Conservation (phyloP, 331 rosid genomes). For the Ulmus americana region DNA sequence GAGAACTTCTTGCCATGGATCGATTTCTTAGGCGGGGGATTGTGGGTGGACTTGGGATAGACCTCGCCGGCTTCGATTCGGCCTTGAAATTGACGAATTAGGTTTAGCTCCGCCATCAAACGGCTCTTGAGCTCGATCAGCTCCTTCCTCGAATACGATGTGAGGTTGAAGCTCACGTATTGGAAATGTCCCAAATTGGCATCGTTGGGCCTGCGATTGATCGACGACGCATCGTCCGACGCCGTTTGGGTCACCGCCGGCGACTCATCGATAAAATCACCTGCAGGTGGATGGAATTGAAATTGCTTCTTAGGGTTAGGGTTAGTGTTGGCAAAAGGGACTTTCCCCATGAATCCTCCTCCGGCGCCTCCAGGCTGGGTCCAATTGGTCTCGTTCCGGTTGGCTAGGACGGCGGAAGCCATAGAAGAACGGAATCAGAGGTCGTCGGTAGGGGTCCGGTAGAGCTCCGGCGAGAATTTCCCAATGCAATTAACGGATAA, state of each 20-base stretch:
- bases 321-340: slow-evolving; percentile 46
- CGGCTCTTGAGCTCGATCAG: slow-evolving; percentile 58
- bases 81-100: slow-evolving; percentile 52
- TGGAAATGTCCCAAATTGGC: slow-evolving; percentile 29
- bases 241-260: slow-evolving; percentile 60
- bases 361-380: slow-evolving; percentile 46
- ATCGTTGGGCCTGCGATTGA: slow-evolving; percentile 50
- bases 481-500: slow-evolving; percentile 31
- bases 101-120: slow-evolving; percentile 54
- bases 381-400: slow-evolving; percentile 70
- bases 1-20: slow-evolving; percentile 39
- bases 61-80: slow-evolving; percentile 56
- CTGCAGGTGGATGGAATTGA: slow-evolving; percentile 20
- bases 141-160: slow-evolving; percentile 56
- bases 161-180: slow-evolving; percentile 53
- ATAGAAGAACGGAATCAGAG: slow-evolving; percentile 31
- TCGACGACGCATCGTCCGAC: slow-evolving; percentile 76
- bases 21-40: slow-evolving; percentile 46
- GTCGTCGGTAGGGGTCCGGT: slow-evolving; percentile 28
- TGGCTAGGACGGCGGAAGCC: slow-evolving; percentile 83
- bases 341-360: slow-evolving; percentile 76
- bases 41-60: slow-evolving; percentile 18
- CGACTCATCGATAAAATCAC: slow-evolving; percentile 33
- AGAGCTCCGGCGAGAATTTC: slow-evolving; percentile 39
- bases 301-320: slow-evolving; percentile 56